Evolutionary conservation across 1,139 yeast genomes (phyloP).

Genomic region (Spathaspora sp.): DNA sequence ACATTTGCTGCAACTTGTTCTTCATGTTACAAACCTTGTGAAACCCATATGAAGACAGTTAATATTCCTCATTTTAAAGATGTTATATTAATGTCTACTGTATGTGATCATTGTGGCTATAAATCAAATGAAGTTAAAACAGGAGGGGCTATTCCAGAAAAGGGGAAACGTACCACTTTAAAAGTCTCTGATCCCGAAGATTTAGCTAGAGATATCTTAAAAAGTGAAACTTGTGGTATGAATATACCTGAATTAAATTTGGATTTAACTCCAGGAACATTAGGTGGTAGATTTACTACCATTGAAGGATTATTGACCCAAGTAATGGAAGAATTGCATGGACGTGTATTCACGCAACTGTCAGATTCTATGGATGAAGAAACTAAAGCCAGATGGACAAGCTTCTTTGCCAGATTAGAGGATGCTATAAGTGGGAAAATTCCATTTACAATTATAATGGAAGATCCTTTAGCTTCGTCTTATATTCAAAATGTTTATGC

Average conservation of each 20-base stretch:
- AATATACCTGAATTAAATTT: slow-evolving; percentile 82
- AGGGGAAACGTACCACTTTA: slow-evolving; percentile 75
- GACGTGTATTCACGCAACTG: slow-evolving; percentile 80
- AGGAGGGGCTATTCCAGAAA: slow-evolving; percentile 91
- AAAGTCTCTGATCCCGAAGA: slow-evolving; percentile 90
- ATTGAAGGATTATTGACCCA: slow-evolving; percentile 89
- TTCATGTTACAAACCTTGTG: slow-evolving; percentile 76
- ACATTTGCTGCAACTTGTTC: slow-evolving; percentile 93
- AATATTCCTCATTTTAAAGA: slow-evolving; percentile 98
- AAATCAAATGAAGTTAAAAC: slow-evolving; percentile 98
- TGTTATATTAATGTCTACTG: slow-evolving; percentile 94
- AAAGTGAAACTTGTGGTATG: slow-evolving; percentile 91
- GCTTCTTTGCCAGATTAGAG: slow-evolving; percentile 71
- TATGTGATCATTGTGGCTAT: slow-evolving; percentile 90
- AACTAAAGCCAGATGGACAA: slow-evolving; percentile 76
- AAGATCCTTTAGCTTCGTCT: slow-evolving; percentile 92
- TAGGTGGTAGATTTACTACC: slow-evolving; percentile 98
- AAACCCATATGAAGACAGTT: slow-evolving; percentile 95
- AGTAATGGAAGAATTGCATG: slow-evolving; percentile 84
- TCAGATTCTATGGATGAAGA: slow-evolving; percentile 89
- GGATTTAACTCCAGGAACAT: slow-evolving; percentile 93
- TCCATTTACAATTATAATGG: slow-evolving; percentile 83
- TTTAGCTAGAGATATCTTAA: slow-evolving; percentile 88
- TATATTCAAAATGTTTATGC: slow-evolving; percentile 97
- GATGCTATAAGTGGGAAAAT: slow-evolving; percentile 83